These are phyloP conservation scores for Murraya koenigii DNA, from an alignment of 345 rosid genomes.

Conservation along the genomic window DNA sequence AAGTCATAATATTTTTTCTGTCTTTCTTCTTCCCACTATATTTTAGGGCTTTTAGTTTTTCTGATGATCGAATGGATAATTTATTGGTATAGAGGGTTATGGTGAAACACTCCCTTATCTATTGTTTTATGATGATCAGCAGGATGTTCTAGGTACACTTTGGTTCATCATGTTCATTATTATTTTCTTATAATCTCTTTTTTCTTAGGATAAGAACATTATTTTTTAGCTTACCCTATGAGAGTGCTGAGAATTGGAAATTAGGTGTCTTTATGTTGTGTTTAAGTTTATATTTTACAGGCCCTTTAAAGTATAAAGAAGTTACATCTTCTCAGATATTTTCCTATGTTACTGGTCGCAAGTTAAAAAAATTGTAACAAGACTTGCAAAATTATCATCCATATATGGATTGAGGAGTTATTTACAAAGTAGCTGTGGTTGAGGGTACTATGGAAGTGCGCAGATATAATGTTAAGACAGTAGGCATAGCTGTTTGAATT, in stretches of 20 bases:
- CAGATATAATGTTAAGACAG: background rate
- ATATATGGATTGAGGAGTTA: background rate
- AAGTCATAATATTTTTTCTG: background rate
- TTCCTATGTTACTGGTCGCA: too few relatives aligned
- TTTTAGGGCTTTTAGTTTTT: background rate
- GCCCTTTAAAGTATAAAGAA: background rate
- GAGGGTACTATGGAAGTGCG: background rate
- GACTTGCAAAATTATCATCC: background rate
- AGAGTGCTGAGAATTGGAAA: background rate
- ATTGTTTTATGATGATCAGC: background rate
- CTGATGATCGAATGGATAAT: background rate
- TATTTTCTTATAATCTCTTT: background rate
- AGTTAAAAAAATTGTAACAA: background rate
- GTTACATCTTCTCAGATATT: background rate
- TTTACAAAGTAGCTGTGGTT: background rate
- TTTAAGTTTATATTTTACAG: background rate
- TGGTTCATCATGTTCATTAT: background rate
- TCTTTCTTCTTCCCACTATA: background rate
- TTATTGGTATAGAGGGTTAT: background rate
- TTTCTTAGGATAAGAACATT: background rate
- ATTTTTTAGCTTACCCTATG: background rate
- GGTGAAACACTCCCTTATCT: background rate
- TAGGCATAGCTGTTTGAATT: background rate
- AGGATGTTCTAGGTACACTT: background rate
- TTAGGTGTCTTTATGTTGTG: background rate